Evolutionary conservation across 768 basidiomycete genomes (phyloP).

Genomic region (Boletus rubescentipes): DNA sequence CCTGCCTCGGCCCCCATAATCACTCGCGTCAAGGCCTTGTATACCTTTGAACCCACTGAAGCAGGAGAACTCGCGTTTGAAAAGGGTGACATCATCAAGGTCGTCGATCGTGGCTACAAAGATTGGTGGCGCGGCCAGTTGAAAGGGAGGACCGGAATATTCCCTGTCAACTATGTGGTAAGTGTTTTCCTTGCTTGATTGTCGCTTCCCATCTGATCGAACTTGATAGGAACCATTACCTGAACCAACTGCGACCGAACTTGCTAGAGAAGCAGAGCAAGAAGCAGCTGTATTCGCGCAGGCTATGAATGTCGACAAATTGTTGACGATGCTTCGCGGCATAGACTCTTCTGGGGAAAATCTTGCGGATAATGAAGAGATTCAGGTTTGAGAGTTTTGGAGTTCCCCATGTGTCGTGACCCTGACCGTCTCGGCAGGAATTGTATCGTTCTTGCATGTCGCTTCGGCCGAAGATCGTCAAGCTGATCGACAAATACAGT

Average conservation of each 20-base stretch:
- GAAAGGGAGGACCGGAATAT: slow-evolving; percentile 88
- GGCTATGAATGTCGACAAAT: slow-evolving; percentile 78
- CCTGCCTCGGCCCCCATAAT: slow-evolving; percentile 44
- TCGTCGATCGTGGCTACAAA: slow-evolving; percentile 89
- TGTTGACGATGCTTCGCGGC: slow-evolving; percentile 70
- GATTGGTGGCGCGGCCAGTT: slow-evolving; percentile 98
- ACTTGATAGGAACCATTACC: slow-evolving; percentile 71
- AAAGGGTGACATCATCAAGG: slow-evolving; percentile 91
- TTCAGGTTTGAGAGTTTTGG: slow-evolving; percentile 52
- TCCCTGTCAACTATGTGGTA: slow-evolving; percentile 96
- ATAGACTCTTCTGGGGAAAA: slow-evolving; percentile 79
- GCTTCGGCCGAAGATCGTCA: slow-evolving; percentile 91
- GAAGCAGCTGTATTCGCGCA: slow-evolving; percentile 89
- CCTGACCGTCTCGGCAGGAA: slow-evolving; percentile 50
- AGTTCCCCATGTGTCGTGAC: slow-evolving; percentile 2
- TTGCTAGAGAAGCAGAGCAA: slow-evolving; percentile 79
- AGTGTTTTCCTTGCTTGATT: slow-evolving; percentile 28
- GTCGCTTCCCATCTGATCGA: not conserved
- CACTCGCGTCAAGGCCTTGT: slow-evolving; percentile 85
- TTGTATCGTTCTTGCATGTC: slow-evolving; percentile 89
- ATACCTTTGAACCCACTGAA: slow-evolving; percentile 85
- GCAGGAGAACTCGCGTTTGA: slow-evolving; percentile 89
- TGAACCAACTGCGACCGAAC: slow-evolving; percentile 73
- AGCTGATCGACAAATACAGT: slow-evolving; percentile 94
- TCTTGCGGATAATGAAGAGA: slow-evolving; percentile 88